Conservation (phyloP, 495 filamentous ascomycete species). For the Neurospora sp. region DNA sequence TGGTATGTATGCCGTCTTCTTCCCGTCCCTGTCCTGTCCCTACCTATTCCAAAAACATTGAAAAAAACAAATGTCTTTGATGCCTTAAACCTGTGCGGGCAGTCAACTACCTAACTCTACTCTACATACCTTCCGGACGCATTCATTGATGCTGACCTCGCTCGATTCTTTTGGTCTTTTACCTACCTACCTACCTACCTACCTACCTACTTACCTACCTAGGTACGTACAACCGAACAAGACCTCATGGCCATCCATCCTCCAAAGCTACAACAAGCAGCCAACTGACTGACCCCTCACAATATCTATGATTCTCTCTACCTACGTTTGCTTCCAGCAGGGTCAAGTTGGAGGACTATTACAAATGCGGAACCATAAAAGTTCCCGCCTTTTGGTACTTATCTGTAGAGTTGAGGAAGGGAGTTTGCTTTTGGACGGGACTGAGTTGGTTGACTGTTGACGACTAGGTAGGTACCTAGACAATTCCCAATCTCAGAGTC, state of each 20-base stretch:
- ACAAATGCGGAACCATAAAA: not conserved
- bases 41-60: not conserved
- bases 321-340: not conserved
- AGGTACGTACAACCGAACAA: not conserved
- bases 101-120: no score
- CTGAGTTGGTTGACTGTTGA: not conserved
- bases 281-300: not conserved
- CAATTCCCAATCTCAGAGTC: no score
- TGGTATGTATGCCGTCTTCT: no score
- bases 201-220: no score
- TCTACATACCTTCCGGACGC: no score
- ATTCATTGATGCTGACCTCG: not conserved
- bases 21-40: no score
- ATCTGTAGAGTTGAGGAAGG: not conserved
- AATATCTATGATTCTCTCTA: not conserved
- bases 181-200: no score
- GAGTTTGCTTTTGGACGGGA: not conserved
- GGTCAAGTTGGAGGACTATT: not conserved
- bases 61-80: no score
- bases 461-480: no score
- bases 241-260: not conserved
- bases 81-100: no score
- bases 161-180: not conserved
- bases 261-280: not conserved
- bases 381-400: not conserved